Percentiles rank a stretch among this genome's conserved stretches.
Evolutionary conservation across 2,329 filamentous ascomycete species (phyloP).

Genomic region (Alternaria tenuissima): DNA sequence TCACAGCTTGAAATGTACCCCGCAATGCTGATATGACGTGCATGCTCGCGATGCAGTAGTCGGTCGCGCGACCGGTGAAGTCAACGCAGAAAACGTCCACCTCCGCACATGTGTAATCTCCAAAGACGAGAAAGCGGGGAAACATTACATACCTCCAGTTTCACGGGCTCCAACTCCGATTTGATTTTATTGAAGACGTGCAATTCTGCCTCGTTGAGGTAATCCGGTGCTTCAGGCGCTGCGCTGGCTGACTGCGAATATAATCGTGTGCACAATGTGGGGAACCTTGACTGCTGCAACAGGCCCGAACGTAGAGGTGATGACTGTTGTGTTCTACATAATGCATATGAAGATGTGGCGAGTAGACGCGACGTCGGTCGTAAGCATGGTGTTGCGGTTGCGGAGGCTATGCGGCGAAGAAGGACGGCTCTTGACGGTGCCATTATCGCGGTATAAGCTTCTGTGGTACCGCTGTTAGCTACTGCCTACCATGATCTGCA

Average conservation of each 20-base stretch:
- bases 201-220: slow-evolving; percentile 57
- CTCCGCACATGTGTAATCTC: slow-evolving; percentile 13
- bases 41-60: slow-evolving; percentile 18
- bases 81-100: slow-evolving; percentile 11
- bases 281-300: slow-evolving; percentile 10
- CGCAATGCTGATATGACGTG: slow-evolving; percentile 18
- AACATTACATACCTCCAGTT: slow-evolving; percentile 55
- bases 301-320: slow-evolving; percentile 18
- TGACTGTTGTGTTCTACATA: slow-evolving; percentile 7
- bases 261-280: slow-evolving; percentile 21
- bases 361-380: slow-evolving; percentile 32
- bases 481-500: slow-evolving; percentile 17
- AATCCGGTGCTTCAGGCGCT: slow-evolving; percentile 54
- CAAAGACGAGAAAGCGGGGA: slow-evolving; percentile 9
- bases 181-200: slow-evolving; percentile 59
- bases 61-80: slow-evolving; percentile 22
- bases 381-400: slow-evolving; percentile 25
- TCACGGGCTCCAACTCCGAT: slow-evolving; percentile 52
- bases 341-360: slow-evolving; percentile 22
- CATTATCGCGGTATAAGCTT: slow-evolving; percentile 31
- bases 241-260: slow-evolving; percentile 38
- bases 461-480: slow-evolving; percentile 11
- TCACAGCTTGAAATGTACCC: slow-evolving; percentile 2
- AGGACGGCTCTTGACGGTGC: slow-evolving; percentile 46
- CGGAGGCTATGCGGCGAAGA: slow-evolving; percentile 27